These are phyloP conservation scores for Scutellaria galericulata DNA, from an alignment of 257 asterid species.

Conservation along the genomic window DNA sequence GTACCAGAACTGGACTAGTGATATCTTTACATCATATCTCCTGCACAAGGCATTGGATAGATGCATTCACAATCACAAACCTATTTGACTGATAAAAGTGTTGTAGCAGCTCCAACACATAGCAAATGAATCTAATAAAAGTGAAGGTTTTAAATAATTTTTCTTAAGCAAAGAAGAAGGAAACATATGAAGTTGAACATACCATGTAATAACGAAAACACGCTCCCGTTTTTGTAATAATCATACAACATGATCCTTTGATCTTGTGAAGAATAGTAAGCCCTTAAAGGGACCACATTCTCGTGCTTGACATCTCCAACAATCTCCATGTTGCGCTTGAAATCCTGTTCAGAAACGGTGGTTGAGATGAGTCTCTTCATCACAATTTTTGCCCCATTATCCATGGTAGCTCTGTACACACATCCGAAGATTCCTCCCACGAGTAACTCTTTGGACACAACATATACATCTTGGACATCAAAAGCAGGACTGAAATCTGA, in stretches of 20 bases:
- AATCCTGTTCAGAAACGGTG: conserved; percentile 20
- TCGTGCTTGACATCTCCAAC: conserved; percentile 27
- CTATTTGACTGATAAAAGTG: not conserved
- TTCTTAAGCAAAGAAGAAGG: not conserved
- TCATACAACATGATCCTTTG: conserved; percentile 29
- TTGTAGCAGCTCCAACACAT: not conserved
- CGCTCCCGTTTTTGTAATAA: conserved; percentile 20
- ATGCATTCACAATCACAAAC: not conserved
- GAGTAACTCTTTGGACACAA: conserved; percentile 10
- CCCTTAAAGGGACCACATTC: conserved; percentile 36
- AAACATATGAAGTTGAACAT: not conserved
- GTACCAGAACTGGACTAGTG: not conserved
- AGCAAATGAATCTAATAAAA: not conserved
- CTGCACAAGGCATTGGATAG: not conserved
- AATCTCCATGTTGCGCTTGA: conserved; percentile 11
- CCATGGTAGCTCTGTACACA: not conserved
- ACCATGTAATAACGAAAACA: conserved; percentile 27
- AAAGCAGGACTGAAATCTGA: conserved; percentile 23
- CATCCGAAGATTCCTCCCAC: conserved; percentile 31
- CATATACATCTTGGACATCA: not conserved
- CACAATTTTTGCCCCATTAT: conserved; percentile 24
- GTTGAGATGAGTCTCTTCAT: conserved; percentile 19
- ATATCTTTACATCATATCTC: not conserved
- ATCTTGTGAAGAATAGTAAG: conserved; percentile 23
- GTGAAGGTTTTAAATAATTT: not conserved